phyloP scores from a whole-genome alignment of 73 alveolate genomes.

The Tetrahymena borealis region DNA sequence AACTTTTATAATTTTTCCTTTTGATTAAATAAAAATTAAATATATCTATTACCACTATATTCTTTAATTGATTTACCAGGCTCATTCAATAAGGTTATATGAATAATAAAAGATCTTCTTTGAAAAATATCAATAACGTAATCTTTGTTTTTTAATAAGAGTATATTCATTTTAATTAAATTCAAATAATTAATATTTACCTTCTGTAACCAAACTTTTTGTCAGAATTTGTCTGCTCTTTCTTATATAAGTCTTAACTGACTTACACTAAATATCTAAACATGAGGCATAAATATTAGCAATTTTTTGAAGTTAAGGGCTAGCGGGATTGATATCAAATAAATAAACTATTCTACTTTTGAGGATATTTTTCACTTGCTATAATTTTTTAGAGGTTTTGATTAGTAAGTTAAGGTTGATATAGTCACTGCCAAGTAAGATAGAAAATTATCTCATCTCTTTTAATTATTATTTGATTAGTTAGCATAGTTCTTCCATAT shows the following conservation, averaged over 20 bases:
- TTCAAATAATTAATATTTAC: background rate
- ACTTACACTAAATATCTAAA: background rate
- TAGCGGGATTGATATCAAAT: background rate
- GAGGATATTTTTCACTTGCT: background rate
- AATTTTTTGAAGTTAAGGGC: background rate
- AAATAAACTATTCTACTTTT: background rate
- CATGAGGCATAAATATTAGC: background rate
- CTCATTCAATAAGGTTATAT: background rate
- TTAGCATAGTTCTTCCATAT: background rate
- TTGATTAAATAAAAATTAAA: background rate
- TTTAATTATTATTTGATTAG: background rate
- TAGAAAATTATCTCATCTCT: background rate
- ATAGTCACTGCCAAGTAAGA: background rate
- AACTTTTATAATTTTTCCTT: background rate
- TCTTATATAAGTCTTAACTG: background rate
- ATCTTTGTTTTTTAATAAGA: background rate
- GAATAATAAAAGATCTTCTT: background rate
- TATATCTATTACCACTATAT: background rate
- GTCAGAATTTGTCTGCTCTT: background rate
- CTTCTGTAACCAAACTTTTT: background rate
- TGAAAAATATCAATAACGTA: background rate
- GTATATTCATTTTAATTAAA: background rate
- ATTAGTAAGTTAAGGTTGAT: background rate
- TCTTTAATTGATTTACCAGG: background rate
- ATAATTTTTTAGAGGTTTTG: background rate